Evolutionary conservation across 1,139 yeast genomes (phyloP).

Genomic region (Suhomyces chickasaworum): DNA sequence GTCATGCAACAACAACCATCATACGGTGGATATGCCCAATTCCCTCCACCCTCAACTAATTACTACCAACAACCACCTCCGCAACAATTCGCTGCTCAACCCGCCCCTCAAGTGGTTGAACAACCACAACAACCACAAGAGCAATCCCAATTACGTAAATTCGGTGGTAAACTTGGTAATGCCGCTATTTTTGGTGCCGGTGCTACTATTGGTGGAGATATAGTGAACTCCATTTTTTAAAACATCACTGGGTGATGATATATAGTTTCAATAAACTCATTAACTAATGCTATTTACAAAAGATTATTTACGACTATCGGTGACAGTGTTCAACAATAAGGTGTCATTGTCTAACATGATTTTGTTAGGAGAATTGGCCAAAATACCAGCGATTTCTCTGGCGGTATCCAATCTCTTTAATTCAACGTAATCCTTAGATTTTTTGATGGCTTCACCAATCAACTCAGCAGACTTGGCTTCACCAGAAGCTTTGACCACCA

Average conservation of each 20-base stretch:
- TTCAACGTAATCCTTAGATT: conserved; percentile 92
- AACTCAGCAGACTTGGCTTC: conserved; percentile 98
- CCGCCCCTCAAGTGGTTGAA: conserved; percentile 4
- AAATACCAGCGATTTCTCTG: conserved; percentile 85
- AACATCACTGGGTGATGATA: conserved; percentile 2
- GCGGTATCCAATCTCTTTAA: conserved; percentile 97
- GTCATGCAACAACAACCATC: conserved; percentile 30
- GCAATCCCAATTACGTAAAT: conserved; percentile 53
- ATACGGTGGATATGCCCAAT: conserved; percentile 51
- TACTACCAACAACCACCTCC: conserved; percentile 42
- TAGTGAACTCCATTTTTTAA: conserved; percentile 82
- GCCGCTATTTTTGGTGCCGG: conserved; percentile 98
- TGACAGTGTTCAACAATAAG: conserved; percentile 81
- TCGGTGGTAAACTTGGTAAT: conserved; percentile 84
- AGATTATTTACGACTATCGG: conserved; percentile 56
- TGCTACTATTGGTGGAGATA: conserved; percentile 87
- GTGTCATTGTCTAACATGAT: conserved; percentile 92
- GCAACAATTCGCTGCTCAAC: conserved; percentile 9
- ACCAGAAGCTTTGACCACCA: conserved; percentile 96
- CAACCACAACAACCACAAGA: conserved; percentile 18
- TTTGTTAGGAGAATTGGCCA: conserved; percentile 86
- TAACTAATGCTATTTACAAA: conserved; percentile 7
- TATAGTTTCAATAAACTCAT: neutral
- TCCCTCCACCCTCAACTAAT: conserved; percentile 50
- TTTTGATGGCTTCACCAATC: conserved; percentile 98